Evolutionary conservation across 164 flowering plant genomes (phyloP).

Genomic region (Vitis riparia): DNA sequence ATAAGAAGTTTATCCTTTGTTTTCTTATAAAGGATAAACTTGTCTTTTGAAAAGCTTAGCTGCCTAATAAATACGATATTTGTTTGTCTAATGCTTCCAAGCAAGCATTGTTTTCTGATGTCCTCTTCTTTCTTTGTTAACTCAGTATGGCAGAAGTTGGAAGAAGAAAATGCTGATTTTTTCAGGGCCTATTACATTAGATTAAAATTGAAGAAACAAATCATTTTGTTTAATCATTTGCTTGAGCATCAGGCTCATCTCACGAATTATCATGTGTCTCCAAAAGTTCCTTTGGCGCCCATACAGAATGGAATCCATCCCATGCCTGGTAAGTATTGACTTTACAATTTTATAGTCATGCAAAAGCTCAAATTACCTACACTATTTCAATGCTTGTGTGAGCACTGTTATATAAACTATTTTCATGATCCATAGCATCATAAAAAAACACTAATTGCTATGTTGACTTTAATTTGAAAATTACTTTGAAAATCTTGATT

Average conservation of each 20-base stretch:
- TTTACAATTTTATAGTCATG: not conserved
- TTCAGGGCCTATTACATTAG: constrained; percentile 94
- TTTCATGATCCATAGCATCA: not conserved
- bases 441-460: too few species aligned
- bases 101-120: constrained; percentile 3
- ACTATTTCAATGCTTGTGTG: not conserved
- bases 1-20: too few species aligned
- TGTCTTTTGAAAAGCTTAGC: too few species aligned
- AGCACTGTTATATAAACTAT: not conserved
- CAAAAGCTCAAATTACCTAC: not conserved
- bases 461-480: too few species aligned
- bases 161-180: constrained; percentile 97
- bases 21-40: too few species aligned
- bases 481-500: too few species aligned
- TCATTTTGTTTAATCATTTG: constrained; percentile 79
- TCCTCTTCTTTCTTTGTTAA: constrained; percentile 10
- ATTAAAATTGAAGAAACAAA: constrained; percentile 90
- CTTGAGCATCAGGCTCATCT: constrained; percentile 88
- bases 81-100: not conserved
- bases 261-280: constrained; percentile 72
- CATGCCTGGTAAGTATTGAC: constrained; percentile 68
- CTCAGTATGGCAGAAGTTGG: constrained; percentile 97
- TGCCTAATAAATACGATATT: not conserved
- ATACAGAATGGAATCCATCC: constrained; percentile 94
- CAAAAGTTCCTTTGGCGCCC: constrained; percentile 81